Percentiles rank a stretch among this genome's conserved stretches.
Conservation (phyloP, 1,139 yeast genomes). For the Kazachstania sp. region DNA sequence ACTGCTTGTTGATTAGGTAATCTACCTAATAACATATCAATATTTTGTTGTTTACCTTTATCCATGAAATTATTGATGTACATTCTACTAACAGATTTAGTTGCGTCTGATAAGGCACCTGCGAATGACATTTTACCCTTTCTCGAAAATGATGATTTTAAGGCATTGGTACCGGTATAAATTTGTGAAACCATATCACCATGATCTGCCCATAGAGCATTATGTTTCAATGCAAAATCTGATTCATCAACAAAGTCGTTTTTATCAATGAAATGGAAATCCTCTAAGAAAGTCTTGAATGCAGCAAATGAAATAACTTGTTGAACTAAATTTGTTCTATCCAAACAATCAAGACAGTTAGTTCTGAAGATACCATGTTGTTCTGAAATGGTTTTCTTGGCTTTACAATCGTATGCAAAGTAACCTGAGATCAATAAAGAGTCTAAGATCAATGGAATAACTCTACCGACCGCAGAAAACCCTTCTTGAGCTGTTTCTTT, state of each 20-base stretch:
- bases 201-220: conserved; percentile 92
- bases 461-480: conserved; percentile 70
- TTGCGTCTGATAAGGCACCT: conserved; percentile 92
- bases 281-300: conserved; percentile 56
- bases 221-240: conserved; percentile 62
- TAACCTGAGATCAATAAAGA: conserved; percentile 74
- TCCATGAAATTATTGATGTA: conserved; percentile 94
- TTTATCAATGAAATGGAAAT: conserved; percentile 33
- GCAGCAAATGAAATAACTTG: conserved; percentile 73
- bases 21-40: conserved; percentile 79
- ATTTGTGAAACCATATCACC: conserved; percentile 96
- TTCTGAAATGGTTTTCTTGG: conserved; percentile 47
- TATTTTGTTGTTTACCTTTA: conserved; percentile 77
- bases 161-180: conserved; percentile 95
- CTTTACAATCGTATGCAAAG: conserved; percentile 52
- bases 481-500: conserved; percentile 85
- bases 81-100: conserved; percentile 90
- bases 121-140: conserved; percentile 95
- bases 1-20: conserved; percentile 65
- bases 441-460: conserved; percentile 54
- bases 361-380: conserved; percentile 89
- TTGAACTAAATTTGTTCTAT: conserved; percentile 87
- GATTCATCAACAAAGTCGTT: conserved; percentile 26
- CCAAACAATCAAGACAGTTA: conserved; percentile 91
- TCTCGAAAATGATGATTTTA: conserved; percentile 88